These are phyloP conservation scores for Lactarius pseudohatsudake DNA, from an alignment of 768 basidiomycete genomes.

Conservation along the genomic window DNA sequence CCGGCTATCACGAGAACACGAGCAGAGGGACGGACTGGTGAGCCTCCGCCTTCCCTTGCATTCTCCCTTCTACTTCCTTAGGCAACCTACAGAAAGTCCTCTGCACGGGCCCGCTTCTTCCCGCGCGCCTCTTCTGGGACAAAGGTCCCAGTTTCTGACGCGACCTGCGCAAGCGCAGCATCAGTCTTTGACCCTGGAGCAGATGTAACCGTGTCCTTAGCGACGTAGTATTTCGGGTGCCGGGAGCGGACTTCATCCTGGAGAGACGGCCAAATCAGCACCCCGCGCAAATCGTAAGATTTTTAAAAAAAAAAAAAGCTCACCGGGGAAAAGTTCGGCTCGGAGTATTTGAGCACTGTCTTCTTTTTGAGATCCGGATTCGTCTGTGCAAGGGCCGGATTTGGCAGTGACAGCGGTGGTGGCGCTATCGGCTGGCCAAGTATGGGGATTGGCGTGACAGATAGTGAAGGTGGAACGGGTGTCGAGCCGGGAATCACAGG, in stretches of 20 bases:
- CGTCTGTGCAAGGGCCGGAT: conserved; percentile 57
- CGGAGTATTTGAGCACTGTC: conserved; percentile 69
- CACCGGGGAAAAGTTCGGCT: conserved; percentile 80
- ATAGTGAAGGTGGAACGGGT: conserved; percentile 32
- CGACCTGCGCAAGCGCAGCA: conserved; percentile 33
- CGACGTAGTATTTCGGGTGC: conserved; percentile 59
- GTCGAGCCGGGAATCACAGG: conserved; percentile 34
- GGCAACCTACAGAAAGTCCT: conserved; percentile 66
- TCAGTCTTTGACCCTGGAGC: conserved; percentile 36
- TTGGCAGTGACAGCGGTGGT: conserved; percentile 49
- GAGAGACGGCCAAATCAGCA: conserved; percentile 6
- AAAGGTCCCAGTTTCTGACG: conserved; percentile 22
- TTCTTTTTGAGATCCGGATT: conserved; percentile 76
- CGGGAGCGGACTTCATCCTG: conserved; percentile 80
- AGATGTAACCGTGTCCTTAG: conserved; percentile 39
- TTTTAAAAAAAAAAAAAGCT: background rate
- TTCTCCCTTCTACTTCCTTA: conserved; percentile 2
- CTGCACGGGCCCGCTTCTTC: conserved; percentile 82
- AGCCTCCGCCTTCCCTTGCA: conserved; percentile 28
- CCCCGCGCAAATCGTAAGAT: too few species aligned
- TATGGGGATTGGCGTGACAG: conserved; percentile 32
- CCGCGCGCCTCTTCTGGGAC: conserved; percentile 63
- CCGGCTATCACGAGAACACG: conserved; percentile 26
- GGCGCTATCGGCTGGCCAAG: conserved; percentile 27
- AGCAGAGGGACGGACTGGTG: conserved; percentile 38